Base-by-base conservation (phyloP, 2,329 filamentous ascomycete genomes). In the Ophiosphaerella narmari region DNA sequence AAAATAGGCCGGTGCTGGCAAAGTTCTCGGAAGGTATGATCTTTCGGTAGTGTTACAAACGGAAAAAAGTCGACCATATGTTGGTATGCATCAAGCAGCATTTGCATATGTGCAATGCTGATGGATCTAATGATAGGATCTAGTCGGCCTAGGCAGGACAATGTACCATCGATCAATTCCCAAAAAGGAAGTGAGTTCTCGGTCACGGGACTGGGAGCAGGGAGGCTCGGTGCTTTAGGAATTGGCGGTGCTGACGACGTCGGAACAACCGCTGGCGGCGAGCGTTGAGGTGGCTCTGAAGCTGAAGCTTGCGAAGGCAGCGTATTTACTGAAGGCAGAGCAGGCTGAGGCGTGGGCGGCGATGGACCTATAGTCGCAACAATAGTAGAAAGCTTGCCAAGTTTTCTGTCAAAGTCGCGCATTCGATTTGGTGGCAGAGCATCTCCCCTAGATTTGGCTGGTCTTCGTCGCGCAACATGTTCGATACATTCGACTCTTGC, bases 401-500 rank as follows among this genome's bases (percentile, higher is more conserved):
- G 47, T 46, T 67, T 69, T 44, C 62, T 68, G 45, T 71, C 69
- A 50, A 71, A 65, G 39, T 72, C 68, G 54, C 65, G 64, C 46
- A 66, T 48, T 41, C 62, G 62, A 51, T 52, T 66, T 35, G 68
- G 65, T 31, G 63, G 57, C 43, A 62, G 64, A 39, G 54, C 55
- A 33, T 65, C 62, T 21, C 51, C 54, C 51, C 62, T 66, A 34
- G 63, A 59, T 50, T 71, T 72, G 55, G 69, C 65, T 58, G 67
- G 69, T 33, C 69, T 54, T 39, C 69, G 60, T 42, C 69, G 69
- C 46, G 69, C 68, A 52, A 72, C 57, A 66, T 72, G 69, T 47
- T 72, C 67, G 50, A 71, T 60, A 52, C 69, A 72, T 35, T 69
- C 67, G 21, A 70, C 69, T 38, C 67, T 62, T 39, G 69, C 69